Percentiles rank a stretch among this genome's conserved stretches.
phyloP scores from a whole-genome alignment of 106 monocot genomes.

The Dendrobium officinale region DNA sequence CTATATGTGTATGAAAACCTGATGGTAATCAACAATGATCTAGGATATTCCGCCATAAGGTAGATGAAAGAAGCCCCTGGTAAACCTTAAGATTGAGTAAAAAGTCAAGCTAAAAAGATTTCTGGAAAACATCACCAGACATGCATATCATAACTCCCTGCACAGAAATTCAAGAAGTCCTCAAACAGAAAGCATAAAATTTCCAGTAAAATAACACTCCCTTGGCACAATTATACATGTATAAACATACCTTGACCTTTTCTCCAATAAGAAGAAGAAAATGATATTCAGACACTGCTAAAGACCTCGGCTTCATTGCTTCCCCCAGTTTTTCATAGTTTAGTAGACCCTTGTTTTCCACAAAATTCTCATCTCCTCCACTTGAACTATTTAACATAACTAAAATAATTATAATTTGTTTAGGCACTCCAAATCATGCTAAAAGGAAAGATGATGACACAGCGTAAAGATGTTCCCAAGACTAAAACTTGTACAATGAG shows the following conservation, averaged over 20 bases:
- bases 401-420: background rate
- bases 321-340: conserved; percentile 74
- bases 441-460: background rate
- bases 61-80: no score
- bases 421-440: background rate
- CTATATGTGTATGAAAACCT: no score
- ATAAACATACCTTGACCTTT: conserved; percentile 74
- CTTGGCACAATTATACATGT: background rate
- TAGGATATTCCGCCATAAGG: no score
- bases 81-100: no score
- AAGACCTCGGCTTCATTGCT: conserved; percentile 56
- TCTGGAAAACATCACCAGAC: no score
- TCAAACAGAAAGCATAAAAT: background rate
- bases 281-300: conserved; percentile 93
- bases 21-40: no score
- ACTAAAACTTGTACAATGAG: background rate
- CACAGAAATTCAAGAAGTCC: background rate
- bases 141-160: no score
- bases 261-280: conserved; percentile 83
- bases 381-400: conserved; percentile 45
- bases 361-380: conserved; percentile 93
- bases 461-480: background rate
- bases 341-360: conserved; percentile 93
- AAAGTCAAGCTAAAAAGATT: no score
- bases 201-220: background rate